These are phyloP conservation scores for Alternaria sp. DNA, from an alignment of 2,329 filamentous ascomycete genomes.

Conservation along the genomic window DNA sequence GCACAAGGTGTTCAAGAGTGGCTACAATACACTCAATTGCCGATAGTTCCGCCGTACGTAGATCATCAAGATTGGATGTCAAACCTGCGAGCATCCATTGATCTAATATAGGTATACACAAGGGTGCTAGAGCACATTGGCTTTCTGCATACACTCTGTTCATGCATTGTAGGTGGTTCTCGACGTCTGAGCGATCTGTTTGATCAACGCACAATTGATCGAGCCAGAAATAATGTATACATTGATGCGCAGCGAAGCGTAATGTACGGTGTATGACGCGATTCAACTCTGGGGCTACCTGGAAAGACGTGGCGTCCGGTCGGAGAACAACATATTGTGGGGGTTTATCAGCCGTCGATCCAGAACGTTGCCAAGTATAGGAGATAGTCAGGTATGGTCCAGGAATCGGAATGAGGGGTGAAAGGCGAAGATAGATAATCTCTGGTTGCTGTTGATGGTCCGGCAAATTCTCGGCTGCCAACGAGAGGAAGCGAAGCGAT, in stretches of 20 bases:
- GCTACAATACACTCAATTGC: not conserved
- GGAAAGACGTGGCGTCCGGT: not conserved
- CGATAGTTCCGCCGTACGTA: not conserved
- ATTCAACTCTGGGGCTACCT: not conserved
- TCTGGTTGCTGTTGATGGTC: not conserved
- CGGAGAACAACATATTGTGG: not conserved
- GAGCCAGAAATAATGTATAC: not conserved
- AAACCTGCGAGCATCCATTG: not conserved
- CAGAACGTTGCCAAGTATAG: not conserved
- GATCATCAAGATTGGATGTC: not conserved
- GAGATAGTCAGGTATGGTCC: not conserved
- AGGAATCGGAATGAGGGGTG: not conserved
- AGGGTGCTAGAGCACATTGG: not conserved
- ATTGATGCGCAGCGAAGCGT: not conserved
- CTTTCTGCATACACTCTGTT: not conserved
- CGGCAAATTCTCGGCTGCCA: not conserved
- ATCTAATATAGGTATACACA: not conserved
- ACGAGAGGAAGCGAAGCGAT: slow-evolving; percentile 1
- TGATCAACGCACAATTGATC: not conserved
- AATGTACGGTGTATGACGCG: not conserved
- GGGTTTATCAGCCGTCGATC: not conserved
- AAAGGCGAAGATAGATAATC: not conserved
- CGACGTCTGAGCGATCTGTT: not conserved
- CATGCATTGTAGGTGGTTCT: not conserved
- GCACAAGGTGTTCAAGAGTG: not conserved